Conservation (phyloP, 108 stramenopile genomes). For the Stephanodiscus minutulus region DNA sequence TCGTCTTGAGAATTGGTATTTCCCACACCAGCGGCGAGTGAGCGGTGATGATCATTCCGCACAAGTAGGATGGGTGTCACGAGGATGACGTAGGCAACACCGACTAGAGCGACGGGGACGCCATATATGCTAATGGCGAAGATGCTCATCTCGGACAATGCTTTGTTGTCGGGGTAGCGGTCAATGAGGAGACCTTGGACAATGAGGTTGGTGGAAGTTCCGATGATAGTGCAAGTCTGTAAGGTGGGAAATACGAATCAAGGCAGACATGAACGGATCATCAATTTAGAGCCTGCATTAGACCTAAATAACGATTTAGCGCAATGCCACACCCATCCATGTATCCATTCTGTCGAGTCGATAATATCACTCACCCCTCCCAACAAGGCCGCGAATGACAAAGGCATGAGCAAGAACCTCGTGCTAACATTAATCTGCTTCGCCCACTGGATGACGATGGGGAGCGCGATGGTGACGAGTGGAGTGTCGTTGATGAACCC, state of each 20-base stretch:
- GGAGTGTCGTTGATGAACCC: constrained; percentile 89
- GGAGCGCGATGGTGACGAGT: constrained; percentile 81
- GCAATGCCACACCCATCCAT: too few species aligned
- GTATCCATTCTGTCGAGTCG: too few species aligned
- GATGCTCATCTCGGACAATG: constrained; percentile 52
- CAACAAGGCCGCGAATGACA: constrained; percentile 77
- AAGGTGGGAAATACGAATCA: not conserved
- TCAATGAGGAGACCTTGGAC: constrained; percentile 68
- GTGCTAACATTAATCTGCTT: constrained; percentile 46
- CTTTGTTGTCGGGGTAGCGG: constrained; percentile 48
- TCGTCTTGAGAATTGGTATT: constrained; percentile 36
- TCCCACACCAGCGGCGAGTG: not conserved
- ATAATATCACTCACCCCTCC: constrained; percentile 59
- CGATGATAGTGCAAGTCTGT: constrained; percentile 74
- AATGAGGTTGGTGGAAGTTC: constrained; percentile 86
- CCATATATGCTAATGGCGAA: constrained; percentile 76
- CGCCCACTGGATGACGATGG: constrained; percentile 80
- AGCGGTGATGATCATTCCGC: constrained; percentile 22
- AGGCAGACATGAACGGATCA: too few species aligned
- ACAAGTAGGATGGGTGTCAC: constrained; percentile 61
- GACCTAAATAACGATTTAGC: too few species aligned
- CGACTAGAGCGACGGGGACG: constrained; percentile 62
- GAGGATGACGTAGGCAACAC: constrained; percentile 66
- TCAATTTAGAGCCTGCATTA: too few species aligned
- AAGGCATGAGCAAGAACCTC: constrained; percentile 74